These are phyloP conservation scores for Lactarius hatsudake DNA, from an alignment of 768 basidiomycete genomes.

Conservation along the genomic window DNA sequence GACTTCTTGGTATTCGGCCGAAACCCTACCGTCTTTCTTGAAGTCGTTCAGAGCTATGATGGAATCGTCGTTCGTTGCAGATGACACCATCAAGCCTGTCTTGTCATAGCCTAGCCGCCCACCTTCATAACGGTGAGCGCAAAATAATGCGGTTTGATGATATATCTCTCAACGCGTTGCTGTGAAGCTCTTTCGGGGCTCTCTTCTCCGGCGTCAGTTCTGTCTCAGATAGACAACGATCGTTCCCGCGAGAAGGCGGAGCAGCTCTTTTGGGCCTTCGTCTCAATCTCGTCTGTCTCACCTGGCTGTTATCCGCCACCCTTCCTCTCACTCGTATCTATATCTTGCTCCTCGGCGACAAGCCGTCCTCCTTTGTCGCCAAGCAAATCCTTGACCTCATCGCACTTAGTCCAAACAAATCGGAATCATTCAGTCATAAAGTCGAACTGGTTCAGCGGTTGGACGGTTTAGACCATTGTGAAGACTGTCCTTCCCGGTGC, in stretches of 20 bases:
- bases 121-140: slow-evolving; percentile 61
- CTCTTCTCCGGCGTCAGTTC: slow-evolving; percentile 53
- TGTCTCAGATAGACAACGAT: slow-evolving; percentile 52
- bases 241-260: slow-evolving; percentile 59
- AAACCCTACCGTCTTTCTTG: no score
- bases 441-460: no score
- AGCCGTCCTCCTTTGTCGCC: no score
- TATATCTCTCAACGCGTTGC: background rate
- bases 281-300: slow-evolving; percentile 34
- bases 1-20: no score
- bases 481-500: no score
- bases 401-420: no score
- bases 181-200: slow-evolving; percentile 20
- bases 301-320: no score
- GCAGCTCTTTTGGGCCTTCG: slow-evolving; percentile 61
- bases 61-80: slow-evolving; percentile 64
- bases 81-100: slow-evolving; percentile 79
- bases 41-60: slow-evolving; percentile 58
- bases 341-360: no score
- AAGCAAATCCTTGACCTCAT: no score
- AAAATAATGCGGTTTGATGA: background rate
- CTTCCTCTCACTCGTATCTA: no score
- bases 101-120: slow-evolving; percentile 83
- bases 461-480: no score
- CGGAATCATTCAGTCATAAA: no score